Evolutionary conservation across 352 stramenopile species (phyloP), one percentile per base, ranked within the genome.

Genomic region (Pythium myriotylum): DNA sequence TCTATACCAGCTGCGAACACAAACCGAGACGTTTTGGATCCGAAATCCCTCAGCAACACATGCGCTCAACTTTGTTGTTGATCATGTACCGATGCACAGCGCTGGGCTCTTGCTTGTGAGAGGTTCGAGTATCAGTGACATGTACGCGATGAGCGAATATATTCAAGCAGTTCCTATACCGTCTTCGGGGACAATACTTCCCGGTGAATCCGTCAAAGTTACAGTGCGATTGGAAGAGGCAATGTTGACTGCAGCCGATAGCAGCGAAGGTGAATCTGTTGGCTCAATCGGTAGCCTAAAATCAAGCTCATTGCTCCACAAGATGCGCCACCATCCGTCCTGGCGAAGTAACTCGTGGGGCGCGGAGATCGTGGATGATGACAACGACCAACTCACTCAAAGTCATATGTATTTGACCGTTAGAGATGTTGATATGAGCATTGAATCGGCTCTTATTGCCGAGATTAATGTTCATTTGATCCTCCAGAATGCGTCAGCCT

Each of bases 301-400:
- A 23, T 10, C 48, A 14, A 41, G 42, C 14, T 62, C 79, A 22
- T 43, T 82, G 20, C 58, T 91, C 24, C 85, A 89, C 57, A 91
- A 90, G 62, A 84, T 91, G 72, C 77, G 84, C 2, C 82, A 91
- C 47, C 81, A 94, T 57, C 85, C 83, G 45, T 89, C 72, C 4
- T 94, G 85, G 85, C 55, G 85, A 58, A 94, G 83, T 51, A 94
- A 91, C 56, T 94, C 85, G 12, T 94, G 85, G 85, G 85, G 87
- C 48, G 72, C 73, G 1, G 81, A 92, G 37, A 56, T 76, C 16
- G 59, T 65, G 9, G 79, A 90, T 42, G 59, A 40, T 50, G 70
- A 41, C 19, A 63, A 45, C 13, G 78, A 89, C 8, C 65, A 72
- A 16, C 84, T 57, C 59, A 65, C 65, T 9, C 78, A 79, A 35